Evolutionary conservation across 768 basidiomycete genomes (phyloP).

Genomic region (Termitomyces titanicus): DNA sequence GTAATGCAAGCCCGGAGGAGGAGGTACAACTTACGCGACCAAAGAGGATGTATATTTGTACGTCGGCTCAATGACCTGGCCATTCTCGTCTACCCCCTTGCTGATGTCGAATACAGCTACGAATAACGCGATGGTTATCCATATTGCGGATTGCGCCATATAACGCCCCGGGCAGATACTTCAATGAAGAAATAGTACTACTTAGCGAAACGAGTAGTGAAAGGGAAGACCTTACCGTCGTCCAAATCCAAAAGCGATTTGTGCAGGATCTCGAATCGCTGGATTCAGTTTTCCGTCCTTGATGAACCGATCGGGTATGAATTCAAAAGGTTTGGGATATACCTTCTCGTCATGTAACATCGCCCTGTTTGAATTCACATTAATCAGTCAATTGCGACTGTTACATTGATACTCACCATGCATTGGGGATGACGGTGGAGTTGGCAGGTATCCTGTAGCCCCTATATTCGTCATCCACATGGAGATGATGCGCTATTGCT

Average conservation of each 20-base stretch:
- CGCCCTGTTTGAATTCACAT: not conserved
- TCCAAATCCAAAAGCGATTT: not conserved
- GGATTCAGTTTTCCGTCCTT: not conserved
- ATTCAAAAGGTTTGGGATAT: not conserved
- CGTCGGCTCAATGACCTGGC: conserved; percentile 12
- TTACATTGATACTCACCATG: not conserved
- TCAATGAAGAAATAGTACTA: not conserved
- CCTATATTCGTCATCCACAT: not conserved
- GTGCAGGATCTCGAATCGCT: not conserved
- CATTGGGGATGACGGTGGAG: not conserved
- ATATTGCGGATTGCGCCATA: conserved; percentile 29
- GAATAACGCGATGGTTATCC: conserved; percentile 27
- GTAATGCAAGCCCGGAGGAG: not conserved
- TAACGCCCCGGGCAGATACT: conserved; percentile 33
- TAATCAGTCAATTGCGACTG: not conserved
- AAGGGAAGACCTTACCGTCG: not conserved
- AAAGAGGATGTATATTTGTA: conserved; percentile 3
- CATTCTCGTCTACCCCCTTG: conserved; percentile 17
- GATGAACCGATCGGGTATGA: not conserved
- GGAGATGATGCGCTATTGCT: not conserved
- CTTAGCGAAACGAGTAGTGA: no score
- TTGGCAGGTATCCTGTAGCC: not conserved
- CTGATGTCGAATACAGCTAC: conserved; percentile 27
- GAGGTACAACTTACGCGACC: not conserved
- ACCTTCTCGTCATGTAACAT: not conserved